Percentiles rank a stretch among this genome's conserved stretches.
Conservation (phyloP, 129 eudicot genomes). For the Scalesia atractyloides region DNA sequence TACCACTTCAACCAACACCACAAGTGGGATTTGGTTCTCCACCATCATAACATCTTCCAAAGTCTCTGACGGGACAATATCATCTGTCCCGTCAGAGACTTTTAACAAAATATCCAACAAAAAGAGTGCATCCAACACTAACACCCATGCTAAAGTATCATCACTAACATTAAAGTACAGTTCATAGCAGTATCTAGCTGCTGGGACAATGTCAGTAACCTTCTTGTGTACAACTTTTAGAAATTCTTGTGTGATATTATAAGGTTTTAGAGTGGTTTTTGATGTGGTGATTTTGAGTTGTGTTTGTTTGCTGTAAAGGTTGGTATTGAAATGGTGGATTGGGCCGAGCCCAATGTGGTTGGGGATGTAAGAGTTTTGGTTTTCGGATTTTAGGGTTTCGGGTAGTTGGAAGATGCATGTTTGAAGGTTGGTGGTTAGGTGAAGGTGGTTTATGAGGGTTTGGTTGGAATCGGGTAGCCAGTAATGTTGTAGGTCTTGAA, state of each 20-base stretch:
- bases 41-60: slow-evolving; percentile 40
- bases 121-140: slow-evolving; percentile 30
- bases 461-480: slow-evolving; percentile 16
- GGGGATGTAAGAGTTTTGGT: slow-evolving; percentile 29
- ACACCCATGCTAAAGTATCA: slow-evolving; percentile 30
- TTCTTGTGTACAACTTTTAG: background rate
- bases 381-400: slow-evolving; percentile 24
- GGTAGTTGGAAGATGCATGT: slow-evolving; percentile 26
- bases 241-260: slow-evolving; percentile 3
- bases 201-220: slow-evolving; percentile 15
- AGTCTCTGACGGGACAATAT: background rate
- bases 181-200: slow-evolving; percentile 25
- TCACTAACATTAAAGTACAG: slow-evolving; percentile 30
- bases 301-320: slow-evolving; percentile 24
- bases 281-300: slow-evolving; percentile 30
- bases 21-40: slow-evolving; percentile 53
- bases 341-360: slow-evolving; percentile 30
- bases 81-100: background rate
- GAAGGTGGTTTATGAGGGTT: slow-evolving; percentile 14
- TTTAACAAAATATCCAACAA: slow-evolving; percentile 32
- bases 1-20: slow-evolving; percentile 24
- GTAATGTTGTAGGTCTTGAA: slow-evolving; percentile 16
- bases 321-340: slow-evolving; percentile 32
- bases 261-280: slow-evolving; percentile 6
- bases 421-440: slow-evolving; percentile 13